phyloP scores from a whole-genome alignment of 257 asterid genomes.

The Ocimum tenuiflorum region DNA sequence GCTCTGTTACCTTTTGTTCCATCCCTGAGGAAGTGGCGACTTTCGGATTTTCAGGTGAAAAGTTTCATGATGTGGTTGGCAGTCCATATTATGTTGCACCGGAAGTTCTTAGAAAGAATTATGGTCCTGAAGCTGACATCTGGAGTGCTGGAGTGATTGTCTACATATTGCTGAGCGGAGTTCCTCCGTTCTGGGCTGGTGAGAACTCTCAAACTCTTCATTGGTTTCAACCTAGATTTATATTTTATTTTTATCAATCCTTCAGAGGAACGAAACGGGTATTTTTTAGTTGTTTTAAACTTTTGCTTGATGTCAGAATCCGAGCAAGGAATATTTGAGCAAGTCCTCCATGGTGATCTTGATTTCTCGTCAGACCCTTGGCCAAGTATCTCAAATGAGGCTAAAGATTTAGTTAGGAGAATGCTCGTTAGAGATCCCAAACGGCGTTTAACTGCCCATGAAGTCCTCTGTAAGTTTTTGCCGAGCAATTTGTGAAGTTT shows the following conservation, averaged over 20 bases:
- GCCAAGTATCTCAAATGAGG: constrained; percentile 86
- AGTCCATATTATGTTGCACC: constrained; percentile 98
- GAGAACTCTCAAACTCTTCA: constrained; percentile 20
- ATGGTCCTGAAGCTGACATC: constrained; percentile 92
- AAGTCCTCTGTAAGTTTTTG: constrained; percentile 73
- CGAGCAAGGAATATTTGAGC: constrained; percentile 89
- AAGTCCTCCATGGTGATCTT: constrained; percentile 89
- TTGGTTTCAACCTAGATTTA: not conserved
- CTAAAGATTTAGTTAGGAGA: constrained; percentile 81
- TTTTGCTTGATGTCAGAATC: constrained; percentile 36
- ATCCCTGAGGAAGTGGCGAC: not conserved
- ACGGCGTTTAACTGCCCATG: constrained; percentile 80
- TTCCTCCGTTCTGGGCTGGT: constrained; percentile 99
- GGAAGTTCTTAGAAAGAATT: constrained; percentile 77
- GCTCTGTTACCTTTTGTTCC: not conserved
- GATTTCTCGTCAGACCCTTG: constrained; percentile 89
- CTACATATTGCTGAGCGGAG: constrained; percentile 88
- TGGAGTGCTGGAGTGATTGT: constrained; percentile 98
- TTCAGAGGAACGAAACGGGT: not conserved
- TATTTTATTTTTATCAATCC: not conserved
- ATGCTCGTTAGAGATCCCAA: constrained; percentile 88
- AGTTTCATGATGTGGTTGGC: constrained; percentile 77
- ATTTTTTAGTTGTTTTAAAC: not conserved
- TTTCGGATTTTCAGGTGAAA: constrained; percentile 51
- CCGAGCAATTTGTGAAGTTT: not conserved